A percentile compares a stretch with the other conserved stretches of the same genome.
Evolutionary conservation across 208 protist genomes (phyloP).

Genomic region (Acanthamoeba healyi): DNA sequence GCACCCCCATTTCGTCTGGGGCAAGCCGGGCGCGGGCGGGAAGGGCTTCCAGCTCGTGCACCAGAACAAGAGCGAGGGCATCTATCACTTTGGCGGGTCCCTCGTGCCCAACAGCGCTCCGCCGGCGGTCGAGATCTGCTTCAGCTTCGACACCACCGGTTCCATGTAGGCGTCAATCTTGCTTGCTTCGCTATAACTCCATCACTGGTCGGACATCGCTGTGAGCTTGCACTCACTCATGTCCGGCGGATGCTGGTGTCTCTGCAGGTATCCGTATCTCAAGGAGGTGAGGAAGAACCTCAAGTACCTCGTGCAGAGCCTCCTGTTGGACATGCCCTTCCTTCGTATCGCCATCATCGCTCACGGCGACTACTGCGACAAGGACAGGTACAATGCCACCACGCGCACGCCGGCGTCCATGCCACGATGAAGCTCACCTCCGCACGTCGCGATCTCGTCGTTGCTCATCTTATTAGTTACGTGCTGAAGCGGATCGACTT

Average conservation of each 20-base stretch:
- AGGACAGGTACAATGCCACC: not conserved
- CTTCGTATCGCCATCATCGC: constrained; percentile 75
- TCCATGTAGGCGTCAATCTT: no score
- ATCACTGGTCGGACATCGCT: no score
- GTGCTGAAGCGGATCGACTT: constrained; percentile 74
- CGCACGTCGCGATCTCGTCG: no score
- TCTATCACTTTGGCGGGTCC: constrained; percentile 51
- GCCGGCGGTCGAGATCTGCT: constrained; percentile 68
- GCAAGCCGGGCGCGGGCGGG: not conserved
- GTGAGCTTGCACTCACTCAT: no score
- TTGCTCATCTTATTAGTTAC: no score
- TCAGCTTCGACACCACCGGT: constrained; percentile 73
- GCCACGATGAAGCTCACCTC: no score
- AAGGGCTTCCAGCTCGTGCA: constrained; percentile 37
- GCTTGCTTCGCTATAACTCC: no score
- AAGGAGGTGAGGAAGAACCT: constrained; percentile 56
- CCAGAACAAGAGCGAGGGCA: constrained; percentile 18
- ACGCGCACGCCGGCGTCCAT: no score
- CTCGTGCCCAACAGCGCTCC: constrained; percentile 36
- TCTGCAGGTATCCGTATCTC: constrained; percentile 61
- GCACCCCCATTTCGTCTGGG: not conserved
- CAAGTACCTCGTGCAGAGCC: constrained; percentile 70
- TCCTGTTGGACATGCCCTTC: constrained; percentile 71
- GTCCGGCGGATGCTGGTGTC: not conserved
- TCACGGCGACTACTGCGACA: constrained; percentile 74